These are phyloP conservation scores for Gloeophyllum trabeum DNA, from an alignment of 768 basidiomycete genomes.

Conservation along the genomic window DNA sequence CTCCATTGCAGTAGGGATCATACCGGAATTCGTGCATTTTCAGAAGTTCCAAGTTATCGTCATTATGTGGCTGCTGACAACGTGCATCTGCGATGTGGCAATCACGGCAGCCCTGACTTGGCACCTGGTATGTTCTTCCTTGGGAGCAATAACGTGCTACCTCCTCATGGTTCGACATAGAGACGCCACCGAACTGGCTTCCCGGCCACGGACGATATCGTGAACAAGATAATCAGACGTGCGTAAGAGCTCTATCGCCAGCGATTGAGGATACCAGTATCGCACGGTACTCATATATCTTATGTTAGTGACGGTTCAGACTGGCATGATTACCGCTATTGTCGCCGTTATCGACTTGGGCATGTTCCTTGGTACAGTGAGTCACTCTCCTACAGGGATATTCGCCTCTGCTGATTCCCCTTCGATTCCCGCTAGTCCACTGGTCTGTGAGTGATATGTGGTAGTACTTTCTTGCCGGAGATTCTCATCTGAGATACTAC, in stretches of 20 bases:
- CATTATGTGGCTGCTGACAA: conserved; percentile 14
- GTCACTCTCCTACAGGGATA: neutral
- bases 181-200: conserved; percentile 8
- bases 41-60: conserved; percentile 11
- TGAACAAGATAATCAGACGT: conserved; percentile 10
- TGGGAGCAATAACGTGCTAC: neutral
- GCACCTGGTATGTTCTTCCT: conserved; percentile 8
- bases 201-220: conserved; percentile 8
- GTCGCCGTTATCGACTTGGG: conserved; percentile 13
- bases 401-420: neutral
- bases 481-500: no score
- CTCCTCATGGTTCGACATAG: conserved; percentile 1
- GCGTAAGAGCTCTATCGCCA: neutral
- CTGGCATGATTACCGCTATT: conserved; percentile 14
- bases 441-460: conserved; percentile 12
- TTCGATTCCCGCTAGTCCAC: conserved; percentile 7
- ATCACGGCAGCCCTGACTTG: conserved; percentile 13
- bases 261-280: no score
- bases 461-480: no score
- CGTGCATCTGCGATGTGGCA: conserved; percentile 13
- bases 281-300: no score
- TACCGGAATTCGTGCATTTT: conserved; percentile 13
- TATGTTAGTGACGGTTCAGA: conserved; percentile 17
- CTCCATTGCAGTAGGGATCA: conserved; percentile 9
- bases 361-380: conserved; percentile 13